A percentile compares a stretch with the other conserved stretches of the same genome.
Conservation (phyloP, 805 yeast species). For the Ogataea salicorniae region DNA sequence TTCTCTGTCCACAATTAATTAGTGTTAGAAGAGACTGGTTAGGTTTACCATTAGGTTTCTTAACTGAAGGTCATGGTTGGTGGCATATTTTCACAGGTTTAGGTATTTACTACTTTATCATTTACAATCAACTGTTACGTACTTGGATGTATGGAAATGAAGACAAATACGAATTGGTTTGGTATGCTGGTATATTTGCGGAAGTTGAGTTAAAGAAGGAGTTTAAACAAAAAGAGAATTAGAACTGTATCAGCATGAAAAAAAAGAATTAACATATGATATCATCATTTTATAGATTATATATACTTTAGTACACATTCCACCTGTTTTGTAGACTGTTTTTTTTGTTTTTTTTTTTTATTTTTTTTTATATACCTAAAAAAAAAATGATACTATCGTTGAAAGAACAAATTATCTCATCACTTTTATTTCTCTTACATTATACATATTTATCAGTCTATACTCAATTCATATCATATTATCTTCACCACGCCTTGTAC, state of each 20-base stretch:
- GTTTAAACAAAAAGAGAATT: conserved; percentile 4
- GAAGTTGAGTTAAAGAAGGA: conserved; percentile 34
- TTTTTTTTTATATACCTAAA: too few species aligned
- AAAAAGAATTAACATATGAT: too few species aligned
- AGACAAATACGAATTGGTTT: conserved; percentile 48
- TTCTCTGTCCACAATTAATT: conserved; percentile 61
- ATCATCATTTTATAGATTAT: too few species aligned
- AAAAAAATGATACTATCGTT: too few species aligned
- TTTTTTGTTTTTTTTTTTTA: too few species aligned
- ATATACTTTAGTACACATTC: too few species aligned
- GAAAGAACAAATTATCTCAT: too few species aligned
- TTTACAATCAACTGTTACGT: conserved; percentile 71
- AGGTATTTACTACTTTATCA: conserved; percentile 82
- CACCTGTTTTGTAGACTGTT: too few species aligned
- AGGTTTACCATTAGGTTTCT: conserved; percentile 81
- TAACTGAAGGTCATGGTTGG: conserved; percentile 95
- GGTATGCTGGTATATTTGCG: conserved; percentile 53
- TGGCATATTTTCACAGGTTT: conserved; percentile 88
- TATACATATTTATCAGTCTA: too few species aligned
- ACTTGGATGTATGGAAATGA: conserved; percentile 57
- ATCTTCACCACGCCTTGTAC: not conserved
- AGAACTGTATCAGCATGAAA: not conserved
- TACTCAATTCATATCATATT: too few species aligned
- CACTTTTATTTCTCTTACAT: too few species aligned
- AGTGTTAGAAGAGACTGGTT: conserved; percentile 47